Percentiles rank a stretch among this genome's conserved stretches.
Evolutionary conservation across 2,329 filamentous ascomycete species (phyloP).

Genomic region (Amphichorda felina): DNA sequence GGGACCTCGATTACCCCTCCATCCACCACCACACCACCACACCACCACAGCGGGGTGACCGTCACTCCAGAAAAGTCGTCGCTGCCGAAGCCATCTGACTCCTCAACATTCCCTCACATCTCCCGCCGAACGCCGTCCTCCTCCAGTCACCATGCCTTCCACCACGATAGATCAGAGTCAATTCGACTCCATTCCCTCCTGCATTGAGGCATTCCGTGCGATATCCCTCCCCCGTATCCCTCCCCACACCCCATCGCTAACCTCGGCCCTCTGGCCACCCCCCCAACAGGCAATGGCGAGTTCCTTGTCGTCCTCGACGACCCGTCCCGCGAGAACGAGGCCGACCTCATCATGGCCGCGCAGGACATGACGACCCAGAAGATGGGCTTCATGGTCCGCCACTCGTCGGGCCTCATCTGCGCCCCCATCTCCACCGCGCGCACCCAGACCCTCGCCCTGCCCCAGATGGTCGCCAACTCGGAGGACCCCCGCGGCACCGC

Average conservation of each 20-base stretch:
- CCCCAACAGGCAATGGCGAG: slow-evolving; percentile 63
- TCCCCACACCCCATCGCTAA: not conserved
- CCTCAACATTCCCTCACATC: no score
- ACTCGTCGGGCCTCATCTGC: slow-evolving; percentile 87
- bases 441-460: slow-evolving; percentile 61
- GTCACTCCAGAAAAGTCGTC: no score
- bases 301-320: slow-evolving; percentile 96
- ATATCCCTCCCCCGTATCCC: slow-evolving; percentile 3
- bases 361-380: slow-evolving; percentile 73
- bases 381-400: slow-evolving; percentile 91
- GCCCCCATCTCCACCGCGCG: slow-evolving; percentile 63
- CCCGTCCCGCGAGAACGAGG: slow-evolving; percentile 89
- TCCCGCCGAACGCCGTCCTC: no score
- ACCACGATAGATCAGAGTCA: slow-evolving; percentile 35
- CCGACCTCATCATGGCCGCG: slow-evolving; percentile 92
- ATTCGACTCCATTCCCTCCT: slow-evolving; percentile 55
- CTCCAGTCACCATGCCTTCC: slow-evolving; percentile 30
- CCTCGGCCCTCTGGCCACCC: no score
- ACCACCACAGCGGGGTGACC: no score
- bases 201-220: slow-evolving; percentile 53
- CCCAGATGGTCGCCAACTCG: slow-evolving; percentile 69
- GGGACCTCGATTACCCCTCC: no score
- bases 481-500: slow-evolving; percentile 85
- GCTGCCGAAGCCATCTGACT: no score
- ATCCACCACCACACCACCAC: no score